Evolutionary conservation across 2,329 filamentous ascomycete genomes (phyloP).

Genomic region (Hypocrella siamensis): DNA sequence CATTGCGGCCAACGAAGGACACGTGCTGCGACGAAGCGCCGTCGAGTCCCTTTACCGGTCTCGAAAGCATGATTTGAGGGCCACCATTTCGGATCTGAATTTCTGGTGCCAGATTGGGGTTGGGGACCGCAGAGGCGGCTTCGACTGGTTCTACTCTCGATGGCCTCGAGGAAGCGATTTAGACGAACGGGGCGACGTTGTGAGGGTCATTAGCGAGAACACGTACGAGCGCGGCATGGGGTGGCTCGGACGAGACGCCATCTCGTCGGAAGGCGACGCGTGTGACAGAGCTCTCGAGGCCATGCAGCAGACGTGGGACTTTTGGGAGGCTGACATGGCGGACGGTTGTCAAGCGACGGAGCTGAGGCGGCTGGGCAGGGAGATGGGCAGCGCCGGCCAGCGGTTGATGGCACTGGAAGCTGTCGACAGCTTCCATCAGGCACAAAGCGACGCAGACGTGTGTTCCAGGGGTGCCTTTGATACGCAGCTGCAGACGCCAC

Average conservation of each 20-base stretch:
- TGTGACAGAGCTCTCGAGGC: slow-evolving; percentile 43
- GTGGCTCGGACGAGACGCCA: slow-evolving; percentile 49
- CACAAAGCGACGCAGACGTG: slow-evolving; percentile 51
- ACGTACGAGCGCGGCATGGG: slow-evolving; percentile 73
- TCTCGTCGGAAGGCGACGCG: slow-evolving; percentile 17
- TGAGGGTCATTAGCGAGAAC: slow-evolving; percentile 66
- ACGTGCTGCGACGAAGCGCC: slow-evolving; percentile 53
- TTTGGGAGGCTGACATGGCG: slow-evolving; percentile 50
- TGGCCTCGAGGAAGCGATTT: slow-evolving; percentile 59
- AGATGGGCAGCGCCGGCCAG: slow-evolving; percentile 6
- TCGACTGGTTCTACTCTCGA: slow-evolving; percentile 76
- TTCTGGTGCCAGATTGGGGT: slow-evolving; percentile 97
- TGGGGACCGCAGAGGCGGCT: slow-evolving; percentile 72
- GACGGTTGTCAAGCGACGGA: slow-evolving; percentile 34
- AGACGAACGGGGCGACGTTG: slow-evolving; percentile 47
- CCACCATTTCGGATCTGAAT: slow-evolving; percentile 68
- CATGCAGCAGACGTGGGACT: slow-evolving; percentile 47
- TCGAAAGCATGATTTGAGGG: slow-evolving; percentile 59
- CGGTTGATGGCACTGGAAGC: slow-evolving; percentile 25
- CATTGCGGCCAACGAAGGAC: slow-evolving; percentile 77
- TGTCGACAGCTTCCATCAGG: slow-evolving; percentile 38
- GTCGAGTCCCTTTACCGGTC: slow-evolving; percentile 55
- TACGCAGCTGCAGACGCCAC: slow-evolving; percentile 24
- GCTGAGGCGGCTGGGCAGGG: slow-evolving; percentile 20
- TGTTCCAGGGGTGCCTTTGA: slow-evolving; percentile 34